Base-by-base conservation (phyloP, 306 rosid genomes). In the Acacia crassicarpa region DNA sequence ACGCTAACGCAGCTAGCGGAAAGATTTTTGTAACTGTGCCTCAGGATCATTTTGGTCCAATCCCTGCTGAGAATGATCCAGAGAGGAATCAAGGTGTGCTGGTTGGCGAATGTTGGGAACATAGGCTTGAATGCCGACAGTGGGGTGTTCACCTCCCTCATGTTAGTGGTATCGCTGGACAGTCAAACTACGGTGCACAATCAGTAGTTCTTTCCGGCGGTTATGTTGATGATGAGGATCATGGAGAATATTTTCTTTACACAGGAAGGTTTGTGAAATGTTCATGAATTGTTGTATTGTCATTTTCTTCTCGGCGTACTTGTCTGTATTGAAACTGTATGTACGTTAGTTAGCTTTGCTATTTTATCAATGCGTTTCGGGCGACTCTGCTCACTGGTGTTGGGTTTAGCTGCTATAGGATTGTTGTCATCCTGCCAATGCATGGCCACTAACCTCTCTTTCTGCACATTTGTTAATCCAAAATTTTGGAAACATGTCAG, bases 171-270 rank as follows among this genome's bases (percentile, higher is more conserved):
- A 93, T 93, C 59, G 94, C 94, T 15, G 94, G 98, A 7, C 97
- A 90, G 82, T 86, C 97, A 1, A 54, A 66, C 22, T 56, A 84
- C 67, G 95, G 94, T 76, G 89, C 95, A 5, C 97, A 91, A 76
- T 93, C 97, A 17, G 97, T 93, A 63, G 90, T 88, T 80, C 92
- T 92, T 67, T 92, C 97, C 2, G 92, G 95, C 5, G 97, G 97
- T 14, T 93, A 91, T 75, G 86, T 77, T 22, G 94, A 91, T 72
- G 94, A 91, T 46, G 92, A 91, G 78, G 98, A 90, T 70, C 98
- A 91, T 33, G 94, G 98, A 67, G 98, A 93, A 33, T 93, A 91
- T 94, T 93, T 93, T 71, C 86, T 91, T 51, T 93, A 93, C 80
- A 93, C 96, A 0, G 96, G 97, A 85, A 92, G 97, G 97, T 89